phyloP scores from a whole-genome alignment of 345 rosid genomes.

The Hibiscus mutabilis region DNA sequence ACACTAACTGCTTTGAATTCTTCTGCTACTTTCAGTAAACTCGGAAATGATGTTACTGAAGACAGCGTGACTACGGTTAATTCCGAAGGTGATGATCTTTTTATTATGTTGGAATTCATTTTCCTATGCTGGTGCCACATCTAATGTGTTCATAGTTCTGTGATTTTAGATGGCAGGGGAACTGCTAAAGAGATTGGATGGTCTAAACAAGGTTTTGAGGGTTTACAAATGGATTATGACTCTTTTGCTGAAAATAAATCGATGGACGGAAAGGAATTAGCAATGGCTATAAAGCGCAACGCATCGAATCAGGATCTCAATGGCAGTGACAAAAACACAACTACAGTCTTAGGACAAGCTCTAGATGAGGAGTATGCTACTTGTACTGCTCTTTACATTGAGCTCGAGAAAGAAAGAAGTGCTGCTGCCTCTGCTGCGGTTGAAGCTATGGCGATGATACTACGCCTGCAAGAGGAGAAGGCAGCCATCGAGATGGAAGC shows the following conservation, averaged over 20 bases:
- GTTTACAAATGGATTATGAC: conserved; percentile 26
- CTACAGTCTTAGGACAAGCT: conserved; percentile 33
- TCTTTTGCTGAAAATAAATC: conserved; percentile 14
- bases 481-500: conserved; percentile 61
- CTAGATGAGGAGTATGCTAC: conserved; percentile 42
- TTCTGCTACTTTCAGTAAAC: conserved; percentile 22
- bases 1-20: conserved; percentile 11
- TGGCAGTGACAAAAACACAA: conserved; percentile 21
- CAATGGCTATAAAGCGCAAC: conserved; percentile 16
- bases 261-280: conserved; percentile 16
- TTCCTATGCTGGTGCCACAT: conserved; percentile 8
- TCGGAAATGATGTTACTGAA: conserved; percentile 14
- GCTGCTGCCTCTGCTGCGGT: conserved; percentile 71
- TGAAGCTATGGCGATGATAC: conserved; percentile 65
- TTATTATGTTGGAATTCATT: background rate
- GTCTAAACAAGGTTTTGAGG: conserved; percentile 13
- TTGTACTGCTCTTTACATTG: conserved; percentile 34
- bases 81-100: conserved; percentile 16
- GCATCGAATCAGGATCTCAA: conserved; percentile 16
- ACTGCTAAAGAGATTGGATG: conserved; percentile 22
- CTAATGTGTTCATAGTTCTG: conserved; percentile 15
- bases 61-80: conserved; percentile 14
- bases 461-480: conserved; percentile 62
- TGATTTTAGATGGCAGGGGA: conserved; percentile 28
- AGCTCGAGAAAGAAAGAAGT: conserved; percentile 70